Base-by-base conservation (phyloP, 345 rosid species). In the Moricandia arvensis region DNA sequence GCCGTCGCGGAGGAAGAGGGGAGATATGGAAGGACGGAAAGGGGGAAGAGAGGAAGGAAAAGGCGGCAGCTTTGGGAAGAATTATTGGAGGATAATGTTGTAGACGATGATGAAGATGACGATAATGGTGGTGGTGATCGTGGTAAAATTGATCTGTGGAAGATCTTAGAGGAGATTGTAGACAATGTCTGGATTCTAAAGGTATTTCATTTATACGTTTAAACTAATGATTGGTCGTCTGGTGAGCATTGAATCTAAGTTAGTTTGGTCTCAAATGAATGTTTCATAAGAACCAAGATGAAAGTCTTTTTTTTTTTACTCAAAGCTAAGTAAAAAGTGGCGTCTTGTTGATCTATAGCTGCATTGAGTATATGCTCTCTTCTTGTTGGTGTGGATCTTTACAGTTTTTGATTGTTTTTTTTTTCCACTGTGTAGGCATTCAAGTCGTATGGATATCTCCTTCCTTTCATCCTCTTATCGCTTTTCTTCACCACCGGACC, bases 101-200 rank as follows among this genome's bases (percentile, higher is more conserved):
- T 67, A 72, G 73, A 47, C 6, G 81, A 78, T 0, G 73, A 37
- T 0, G 76, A 47, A 4, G 81, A 78, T 0, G 73, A 37, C 0
- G 76, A 59, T 7, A 68, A 1, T 13, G 33, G 0, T 47, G 66
- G 2, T 71, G 49, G 13, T 38, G 53, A 2, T 13, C 3, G 17
- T 33, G 57, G 35, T 33, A 41, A 51, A 7, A 4, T 53, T 8
- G 81, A 73, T 15, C 61, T 73, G 37, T 79, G 81, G 81, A 73
- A 73, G 61, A 68, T 79, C 31, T 43, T 73, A 73, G 74, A 55
- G 9, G 81, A 79, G 45, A 41, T 73, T 41, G 43, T 79, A 61
- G 78, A 79, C 10, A 79, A 79, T 79, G 81, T 79, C 45, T 79
- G 81, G 81, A 73, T 79, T 73, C 47, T 79, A 24, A 79, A 79